phyloP scores from a whole-genome alignment of 2,329 filamentous ascomycete species.

The Hypoxylon sp. region DNA sequence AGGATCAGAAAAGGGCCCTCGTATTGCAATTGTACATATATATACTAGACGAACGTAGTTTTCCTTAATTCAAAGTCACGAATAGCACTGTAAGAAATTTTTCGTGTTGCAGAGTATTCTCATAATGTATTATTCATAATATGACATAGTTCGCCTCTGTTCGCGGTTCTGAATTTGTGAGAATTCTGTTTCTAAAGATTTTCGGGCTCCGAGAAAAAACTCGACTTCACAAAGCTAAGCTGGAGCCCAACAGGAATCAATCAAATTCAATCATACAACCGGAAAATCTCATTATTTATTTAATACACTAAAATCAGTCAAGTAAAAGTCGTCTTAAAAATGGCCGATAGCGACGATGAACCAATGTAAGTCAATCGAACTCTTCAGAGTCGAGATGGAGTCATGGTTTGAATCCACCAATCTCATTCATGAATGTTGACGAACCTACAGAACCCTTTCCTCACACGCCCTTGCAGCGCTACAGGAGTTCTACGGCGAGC shows the following conservation, averaged over 20 bases:
- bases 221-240: conserved; percentile 4
- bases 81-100: conserved; percentile 29
- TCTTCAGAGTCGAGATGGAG: background rate
- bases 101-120: background rate
- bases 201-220: conserved; percentile 29
- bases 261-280: background rate
- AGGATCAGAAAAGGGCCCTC: conserved; percentile 31
- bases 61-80: conserved; percentile 44
- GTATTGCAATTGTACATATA: conserved; percentile 59
- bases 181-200: conserved; percentile 16
- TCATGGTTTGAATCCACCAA: background rate
- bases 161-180: background rate
- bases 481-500: conserved; percentile 80
- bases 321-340: conserved; percentile 24
- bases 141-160: conserved; percentile 19
- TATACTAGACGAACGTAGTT: conserved; percentile 54
- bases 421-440: background rate
- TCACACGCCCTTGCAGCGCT: conserved; percentile 77
- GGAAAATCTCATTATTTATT: background rate
- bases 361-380: conserved; percentile 60
- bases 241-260: conserved; percentile 13
- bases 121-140: conserved; percentile 6
- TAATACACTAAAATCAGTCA: background rate
- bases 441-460: conserved; percentile 70
- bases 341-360: conserved; percentile 63